Base-by-base conservation (phyloP, 176 grass and related monocot species). In the Avena sativa region DNA sequence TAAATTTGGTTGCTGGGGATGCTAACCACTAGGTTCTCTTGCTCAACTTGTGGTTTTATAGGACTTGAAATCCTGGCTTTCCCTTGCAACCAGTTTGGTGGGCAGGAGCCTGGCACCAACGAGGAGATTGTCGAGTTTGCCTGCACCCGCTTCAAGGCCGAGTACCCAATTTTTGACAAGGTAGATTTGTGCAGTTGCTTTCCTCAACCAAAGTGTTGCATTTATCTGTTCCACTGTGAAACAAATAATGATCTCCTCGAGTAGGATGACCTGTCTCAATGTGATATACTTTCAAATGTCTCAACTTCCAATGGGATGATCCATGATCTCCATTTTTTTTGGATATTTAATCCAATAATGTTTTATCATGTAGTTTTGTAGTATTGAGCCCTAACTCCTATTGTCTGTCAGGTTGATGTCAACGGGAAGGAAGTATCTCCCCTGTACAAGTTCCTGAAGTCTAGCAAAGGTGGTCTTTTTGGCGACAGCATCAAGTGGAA, bases 151-250 rank as follows among this genome's bases (percentile, higher is more conserved):
- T 98, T 95, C 84, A 98, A 98, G 86, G 93, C 96, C 5, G 93
- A 96, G 87, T 98, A 94, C 52, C 96, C 96, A 52, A 98, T 98
- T 78, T 98, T 98, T 44, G 90, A 94, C 88, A 98, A 98, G 93
- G 96, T 98, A 93, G 40, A 30, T 23, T 53, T 63, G 2, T 17
- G 15, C 63, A 30, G 0, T 32, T 32, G 6, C 61, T 68, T 59
- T 74, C 5, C n/a, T 46, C 52, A 20, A 50, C 38, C 36, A 67
- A 5, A 80, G 6, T 28, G 55, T 51, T 50, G 25, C 14, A 34
- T 63, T 6, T 26, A 40, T 44, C 16, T 61, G 6, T 16, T 6
- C 81, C 26, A 48, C 40, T 63, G 34, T 12, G 23, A 83, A 48
- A 48, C 48, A 83, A 26, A 62, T 7, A 10, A 11, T 73, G 19